phyloP scores from a whole-genome alignment of 306 rosid genomes.

The Quercus cerris region DNA sequence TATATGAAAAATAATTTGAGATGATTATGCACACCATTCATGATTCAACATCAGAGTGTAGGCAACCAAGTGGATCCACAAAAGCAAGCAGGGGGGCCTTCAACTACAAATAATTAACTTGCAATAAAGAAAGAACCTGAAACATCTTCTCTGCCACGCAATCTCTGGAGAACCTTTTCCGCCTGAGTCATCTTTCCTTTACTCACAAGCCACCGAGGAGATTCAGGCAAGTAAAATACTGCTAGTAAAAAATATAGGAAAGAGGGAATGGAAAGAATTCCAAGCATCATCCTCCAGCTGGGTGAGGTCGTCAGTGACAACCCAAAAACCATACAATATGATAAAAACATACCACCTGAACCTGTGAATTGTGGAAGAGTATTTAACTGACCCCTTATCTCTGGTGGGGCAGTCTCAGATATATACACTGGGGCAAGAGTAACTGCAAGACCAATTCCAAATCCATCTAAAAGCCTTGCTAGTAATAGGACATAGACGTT shows the following conservation, averaged over 20 bases:
- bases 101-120: neutral
- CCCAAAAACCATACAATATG: conserved; percentile 72
- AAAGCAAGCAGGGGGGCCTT: neutral
- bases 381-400: conserved; percentile 69
- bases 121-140: conserved; percentile 48
- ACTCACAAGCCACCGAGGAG: conserved; percentile 90
- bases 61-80: neutral
- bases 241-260: conserved; percentile 51
- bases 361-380: conserved; percentile 86
- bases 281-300: conserved; percentile 80
- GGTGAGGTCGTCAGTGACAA: conserved; percentile 59
- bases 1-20: neutral
- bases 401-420: conserved; percentile 89
- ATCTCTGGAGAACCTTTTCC: conserved; percentile 60
- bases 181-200: conserved; percentile 84
- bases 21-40: neutral
- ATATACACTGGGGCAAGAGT: conserved; percentile 72
- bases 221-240: conserved; percentile 77
- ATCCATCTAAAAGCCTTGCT: conserved; percentile 75
- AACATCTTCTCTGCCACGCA: conserved; percentile 84
- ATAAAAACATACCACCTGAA: conserved; percentile 75
- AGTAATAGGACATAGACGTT: conserved; percentile 61
- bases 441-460: conserved; percentile 84
- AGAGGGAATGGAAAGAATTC: conserved; percentile 69
- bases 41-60: neutral